Percentiles rank a stretch among this genome's conserved stretches.
Conservation (phyloP, 1,139 yeast genomes). For the Blastobotrys malaysiensis region DNA sequence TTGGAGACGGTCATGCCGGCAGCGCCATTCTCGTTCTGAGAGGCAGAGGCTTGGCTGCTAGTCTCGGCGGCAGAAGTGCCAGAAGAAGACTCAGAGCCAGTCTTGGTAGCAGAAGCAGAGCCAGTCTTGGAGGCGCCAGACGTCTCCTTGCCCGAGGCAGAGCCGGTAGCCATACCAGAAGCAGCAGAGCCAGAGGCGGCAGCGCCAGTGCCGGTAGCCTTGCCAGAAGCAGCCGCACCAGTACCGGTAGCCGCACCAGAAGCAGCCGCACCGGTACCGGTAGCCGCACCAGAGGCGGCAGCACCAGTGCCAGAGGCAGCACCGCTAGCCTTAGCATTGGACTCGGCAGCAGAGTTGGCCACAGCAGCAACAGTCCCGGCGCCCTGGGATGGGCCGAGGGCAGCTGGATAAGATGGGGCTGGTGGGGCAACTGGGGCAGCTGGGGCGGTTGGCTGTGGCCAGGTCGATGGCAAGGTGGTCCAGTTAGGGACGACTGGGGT, state of each 20-base stretch:
- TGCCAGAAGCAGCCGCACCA: slow-evolving; percentile 1
- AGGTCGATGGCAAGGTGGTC: slow-evolving; percentile 5
- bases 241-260: slow-evolving; percentile 1
- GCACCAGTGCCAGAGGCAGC: slow-evolving; percentile 1
- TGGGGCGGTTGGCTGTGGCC: slow-evolving; percentile 2
- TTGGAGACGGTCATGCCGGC: slow-evolving; percentile 1
- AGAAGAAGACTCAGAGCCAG: slow-evolving; percentile 5
- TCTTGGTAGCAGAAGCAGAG: slow-evolving; percentile 7
- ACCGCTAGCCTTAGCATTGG: not conserved
- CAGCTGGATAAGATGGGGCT: not conserved
- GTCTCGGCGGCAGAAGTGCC: slow-evolving; percentile 5
- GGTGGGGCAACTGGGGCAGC: not conserved
- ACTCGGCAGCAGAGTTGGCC: slow-evolving; percentile 1
- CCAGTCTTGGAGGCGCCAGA: slow-evolving; percentile 3
- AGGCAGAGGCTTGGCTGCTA: slow-evolving; percentile 3
- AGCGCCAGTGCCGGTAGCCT: slow-evolving; percentile 1
- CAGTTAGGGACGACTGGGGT: slow-evolving; percentile 2
- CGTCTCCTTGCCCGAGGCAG: not conserved
- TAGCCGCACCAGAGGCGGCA: slow-evolving; percentile 1
- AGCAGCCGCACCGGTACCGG: too few relatives aligned
- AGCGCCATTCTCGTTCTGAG: slow-evolving; percentile 4
- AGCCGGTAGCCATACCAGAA: slow-evolving; percentile 1
- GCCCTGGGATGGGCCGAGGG: slow-evolving; percentile 1
- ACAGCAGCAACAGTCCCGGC: not conserved
- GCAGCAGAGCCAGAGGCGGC: slow-evolving; percentile 7